phyloP scores from a whole-genome alignment of 2,329 filamentous ascomycete species.

The Ceratocystiopsis minuta region DNA sequence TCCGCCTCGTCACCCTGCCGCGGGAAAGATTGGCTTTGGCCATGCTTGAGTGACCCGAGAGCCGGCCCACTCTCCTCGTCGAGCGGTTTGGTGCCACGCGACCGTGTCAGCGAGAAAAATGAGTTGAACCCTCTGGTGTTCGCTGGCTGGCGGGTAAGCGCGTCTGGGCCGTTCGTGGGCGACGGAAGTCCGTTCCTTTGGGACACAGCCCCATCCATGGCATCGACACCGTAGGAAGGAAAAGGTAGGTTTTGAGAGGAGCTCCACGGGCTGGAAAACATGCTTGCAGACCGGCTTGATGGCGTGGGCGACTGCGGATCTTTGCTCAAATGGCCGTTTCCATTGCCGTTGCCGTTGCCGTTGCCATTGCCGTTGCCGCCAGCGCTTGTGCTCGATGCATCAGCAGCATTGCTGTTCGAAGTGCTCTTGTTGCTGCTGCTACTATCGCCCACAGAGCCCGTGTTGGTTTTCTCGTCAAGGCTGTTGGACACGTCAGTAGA shows the following conservation, averaged over 20 bases:
- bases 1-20: slow-evolving; percentile 39
- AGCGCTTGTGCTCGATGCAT: not conserved
- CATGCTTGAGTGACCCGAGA: slow-evolving; percentile 49
- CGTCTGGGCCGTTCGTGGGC: slow-evolving; percentile 15
- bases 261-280: slow-evolving; percentile 43
- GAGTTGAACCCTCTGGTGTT: slow-evolving; percentile 23
- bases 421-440: slow-evolving; percentile 3
- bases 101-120: slow-evolving; percentile 43
- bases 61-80: slow-evolving; percentile 44
- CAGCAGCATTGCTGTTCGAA: not conserved
- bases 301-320: slow-evolving; percentile 44
- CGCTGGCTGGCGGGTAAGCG: slow-evolving; percentile 7
- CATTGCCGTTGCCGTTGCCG: not conserved
- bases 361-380: not conserved
- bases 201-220: slow-evolving; percentile 8
- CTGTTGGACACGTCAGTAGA: slow-evolving; percentile 13
- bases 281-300: slow-evolving; percentile 35
- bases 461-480: not conserved
- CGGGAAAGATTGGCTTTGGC: slow-evolving; percentile 65
- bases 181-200: slow-evolving; percentile 26
- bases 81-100: slow-evolving; percentile 40
- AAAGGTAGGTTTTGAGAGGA: slow-evolving; percentile 41
- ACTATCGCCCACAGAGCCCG: not conserved
- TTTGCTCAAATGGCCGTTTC: not conserved
- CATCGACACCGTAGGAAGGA: slow-evolving; percentile 27